Conservation (phyloP, 2,329 filamentous ascomycete species). For the Trichoderma sp. region DNA sequence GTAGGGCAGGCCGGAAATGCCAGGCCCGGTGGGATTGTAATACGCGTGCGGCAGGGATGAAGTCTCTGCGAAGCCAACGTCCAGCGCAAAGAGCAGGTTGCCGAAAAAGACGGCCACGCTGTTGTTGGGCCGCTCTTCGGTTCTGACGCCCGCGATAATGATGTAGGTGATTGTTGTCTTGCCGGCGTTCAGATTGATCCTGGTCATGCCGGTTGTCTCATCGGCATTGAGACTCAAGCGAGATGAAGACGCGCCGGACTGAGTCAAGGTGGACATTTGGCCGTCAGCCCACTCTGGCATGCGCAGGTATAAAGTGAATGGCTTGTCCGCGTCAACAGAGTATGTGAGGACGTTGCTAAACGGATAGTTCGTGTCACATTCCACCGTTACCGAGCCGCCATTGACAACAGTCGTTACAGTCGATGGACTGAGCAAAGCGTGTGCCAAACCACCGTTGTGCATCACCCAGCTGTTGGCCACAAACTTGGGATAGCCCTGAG, state of each 20-base stretch:
- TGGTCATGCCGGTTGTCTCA: slow-evolving; percentile 33
- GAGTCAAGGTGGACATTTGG: slow-evolving; percentile 19
- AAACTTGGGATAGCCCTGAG: slow-evolving; percentile 61
- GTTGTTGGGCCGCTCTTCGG: slow-evolving; percentile 37
- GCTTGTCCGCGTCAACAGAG: slow-evolving; percentile 35
- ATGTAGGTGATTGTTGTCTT: slow-evolving; percentile 31
- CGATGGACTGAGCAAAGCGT: slow-evolving; percentile 54
- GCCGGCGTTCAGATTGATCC: slow-evolving; percentile 32
- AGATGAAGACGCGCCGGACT: slow-evolving; percentile 18
- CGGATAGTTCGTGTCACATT: slow-evolving; percentile 54
- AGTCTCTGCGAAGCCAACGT: slow-evolving; percentile 40
- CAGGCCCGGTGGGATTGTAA: slow-evolving; percentile 30
- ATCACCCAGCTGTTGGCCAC: slow-evolving; percentile 52
- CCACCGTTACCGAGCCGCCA: slow-evolving; percentile 43
- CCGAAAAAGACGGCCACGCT: slow-evolving; percentile 50
- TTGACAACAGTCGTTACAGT: slow-evolving; percentile 45
- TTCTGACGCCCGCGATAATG: slow-evolving; percentile 32
- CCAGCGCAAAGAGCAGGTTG: slow-evolving; percentile 48
- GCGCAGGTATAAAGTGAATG: slow-evolving; percentile 39
- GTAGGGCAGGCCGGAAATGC: slow-evolving; percentile 32
- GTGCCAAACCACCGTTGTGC: slow-evolving; percentile 51
- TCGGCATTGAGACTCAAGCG: slow-evolving; percentile 19
- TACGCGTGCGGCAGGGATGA: slow-evolving; percentile 34
- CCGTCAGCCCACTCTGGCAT: slow-evolving; percentile 36
- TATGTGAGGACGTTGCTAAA: slow-evolving; percentile 38